Base-by-base conservation (phyloP, 305 asterid genomes). In the Fraxinus paxiana region DNA sequence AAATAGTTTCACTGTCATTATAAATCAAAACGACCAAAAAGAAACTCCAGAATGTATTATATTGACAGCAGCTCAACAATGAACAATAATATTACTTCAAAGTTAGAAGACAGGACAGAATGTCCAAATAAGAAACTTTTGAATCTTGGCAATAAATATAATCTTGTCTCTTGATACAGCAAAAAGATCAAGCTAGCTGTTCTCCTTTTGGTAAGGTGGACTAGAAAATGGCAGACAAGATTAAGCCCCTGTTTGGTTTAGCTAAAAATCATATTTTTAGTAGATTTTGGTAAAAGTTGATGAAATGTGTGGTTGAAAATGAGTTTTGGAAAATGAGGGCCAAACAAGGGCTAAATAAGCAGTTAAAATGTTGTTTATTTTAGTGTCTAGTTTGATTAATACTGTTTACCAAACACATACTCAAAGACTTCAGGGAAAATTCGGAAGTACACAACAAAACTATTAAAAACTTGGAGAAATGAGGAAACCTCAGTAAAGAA, bases 11-110 rank as follows among this genome's bases (percentile, higher is more conserved):
- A 28, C 26, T 61, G 38, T 46, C 38, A 22, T 76, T 24, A 74
- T 20, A 69, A 76, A 13, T 80, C 70, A 28, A 76, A 56, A 33
- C 33, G 28, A 34, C 71, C 46, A 78, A 69, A 76, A 73, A 28
- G 41, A 6, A 30, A 69, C 43, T 69, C 75, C 41, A 69, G 22
- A 30, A 31, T n/a, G 22, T 4, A 30, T 30, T 30, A 31, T 69
- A n/a, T 15, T 31, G 12, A 41, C 43, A 69, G 10, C 75, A 13
- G 24, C 72, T 22, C 34, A 63, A 63, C 34, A 22, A 63, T 63
- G 30, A 63, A 61, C 4, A 30, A 28, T 9, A 61, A 8, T 9
- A 20, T 59, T 63, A 10, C 5, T 10, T 22, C 34, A 26, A 63
- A 63, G 8, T 63, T 22, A 63, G 34, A 63, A 26, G 72, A 24